These are phyloP conservation scores for Petasospora fabianii DNA, from an alignment of 1,139 yeast genomes.

Conservation along the genomic window DNA sequence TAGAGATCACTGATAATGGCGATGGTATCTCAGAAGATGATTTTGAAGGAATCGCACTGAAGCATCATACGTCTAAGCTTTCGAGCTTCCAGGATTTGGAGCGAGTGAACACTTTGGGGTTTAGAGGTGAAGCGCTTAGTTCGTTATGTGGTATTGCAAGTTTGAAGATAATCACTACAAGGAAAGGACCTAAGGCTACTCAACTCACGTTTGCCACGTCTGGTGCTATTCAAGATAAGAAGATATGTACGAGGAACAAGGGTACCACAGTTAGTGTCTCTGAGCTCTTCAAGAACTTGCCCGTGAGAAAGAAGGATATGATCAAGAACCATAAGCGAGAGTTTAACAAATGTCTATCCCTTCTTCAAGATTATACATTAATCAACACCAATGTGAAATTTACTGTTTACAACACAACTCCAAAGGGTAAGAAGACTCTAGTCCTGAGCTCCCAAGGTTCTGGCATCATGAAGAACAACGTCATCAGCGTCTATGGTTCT, in stretches of 20 bases:
- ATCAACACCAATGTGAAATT: constrained; percentile 59
- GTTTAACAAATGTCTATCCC: constrained; percentile 57
- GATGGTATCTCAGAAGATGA: constrained; percentile 62
- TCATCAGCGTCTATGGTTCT: constrained; percentile 69
- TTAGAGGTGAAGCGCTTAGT: constrained; percentile 83
- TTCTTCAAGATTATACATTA: constrained; percentile 63
- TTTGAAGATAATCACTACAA: constrained; percentile 51
- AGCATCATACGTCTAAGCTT: constrained; percentile 82
- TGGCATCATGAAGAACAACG: constrained; percentile 45
- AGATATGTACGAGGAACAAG: constrained; percentile 45
- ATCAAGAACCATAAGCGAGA: constrained; percentile 67
- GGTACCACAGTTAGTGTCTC: constrained; percentile 59
- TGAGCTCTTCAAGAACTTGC: constrained; percentile 58
- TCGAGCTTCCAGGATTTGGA: constrained; percentile 52
- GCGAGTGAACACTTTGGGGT: constrained; percentile 59
- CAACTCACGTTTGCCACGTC: constrained; percentile 46
- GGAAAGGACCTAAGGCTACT: constrained; percentile 56
- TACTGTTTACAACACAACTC: constrained; percentile 49
- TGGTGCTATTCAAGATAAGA: constrained; percentile 46
- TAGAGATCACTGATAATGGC: constrained; percentile 78
- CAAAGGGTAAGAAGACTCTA: constrained; percentile 46
- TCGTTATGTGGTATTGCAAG: constrained; percentile 66
- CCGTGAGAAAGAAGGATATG: constrained; percentile 73
- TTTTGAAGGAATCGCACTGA: constrained; percentile 57
- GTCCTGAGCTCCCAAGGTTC: constrained; percentile 52